Base-by-base conservation (phyloP, 1,284 basidiomycete species). In the Sanghuangporus baumii region DNA sequence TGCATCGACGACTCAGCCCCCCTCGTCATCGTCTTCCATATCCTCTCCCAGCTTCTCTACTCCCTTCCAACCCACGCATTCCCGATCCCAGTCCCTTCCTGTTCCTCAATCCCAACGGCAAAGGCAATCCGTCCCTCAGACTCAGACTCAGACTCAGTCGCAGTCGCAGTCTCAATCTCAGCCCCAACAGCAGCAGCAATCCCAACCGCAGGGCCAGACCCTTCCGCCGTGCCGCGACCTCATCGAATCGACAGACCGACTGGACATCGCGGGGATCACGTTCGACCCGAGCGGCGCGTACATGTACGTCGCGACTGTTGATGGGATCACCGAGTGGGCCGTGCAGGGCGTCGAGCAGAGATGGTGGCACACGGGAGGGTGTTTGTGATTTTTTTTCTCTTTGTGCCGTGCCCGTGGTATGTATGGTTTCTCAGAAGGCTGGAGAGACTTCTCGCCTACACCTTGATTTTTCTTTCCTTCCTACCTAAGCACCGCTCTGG, bases 251-350 rank as follows among this genome's bases (percentile, higher is more conserved):
- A 59, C 59, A 61, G 36, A 58, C 41, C 67, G 23, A 67, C 70
- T 85, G 55, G 86, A 92, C 69, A 74, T 91, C 55, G 87, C 87
- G 0, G 89, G 89, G 8, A 76, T 83, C 55, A 89, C 88, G 67
- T 91, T 91, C 69, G 89, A 91, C 72, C 87, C 88, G 14, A 76
- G 71, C 34, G 89, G 89, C 3, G 77, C 79, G 66, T 79, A 76
- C 69, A 73, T 92, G 61, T 92, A 92, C 70, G 88, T 87, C 48
- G 87, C 85, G 37, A 82, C 83, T 51, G 79, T 79, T 59, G 76
- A 78, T 61, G 84, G 85, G 31, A 74, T 91, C 16, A 82, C 80
- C 3, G 88, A 89, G 70, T 91, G 86, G 86, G 75, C 76, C 36
- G 76, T 89, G 23, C 73, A 76, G 41, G 86, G 85, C 2, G 79